Evolutionary conservation across 2,329 filamentous ascomycete genomes (phyloP).

Genomic region (Exophiala viscosa): DNA sequence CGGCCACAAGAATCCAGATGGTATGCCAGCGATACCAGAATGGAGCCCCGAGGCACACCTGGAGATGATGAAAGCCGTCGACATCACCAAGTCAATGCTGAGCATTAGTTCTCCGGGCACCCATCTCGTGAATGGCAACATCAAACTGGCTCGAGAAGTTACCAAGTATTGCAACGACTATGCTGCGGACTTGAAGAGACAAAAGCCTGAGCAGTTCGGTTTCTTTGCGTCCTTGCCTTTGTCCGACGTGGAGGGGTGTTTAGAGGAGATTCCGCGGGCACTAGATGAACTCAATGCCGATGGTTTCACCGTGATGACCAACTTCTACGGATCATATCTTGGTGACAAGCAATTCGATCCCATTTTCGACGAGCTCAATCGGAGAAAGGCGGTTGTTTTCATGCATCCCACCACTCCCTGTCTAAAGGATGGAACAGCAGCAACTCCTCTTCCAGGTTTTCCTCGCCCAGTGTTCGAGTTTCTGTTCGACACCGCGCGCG

Average conservation of each 20-base stretch:
- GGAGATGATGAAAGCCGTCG: constrained; percentile 47
- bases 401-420: constrained; percentile 50
- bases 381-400: constrained; percentile 48
- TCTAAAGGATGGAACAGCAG: constrained; percentile 19
- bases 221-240: constrained; percentile 55
- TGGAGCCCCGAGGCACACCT: constrained; percentile 50
- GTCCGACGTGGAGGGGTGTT: constrained; percentile 46
- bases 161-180: constrained; percentile 37
- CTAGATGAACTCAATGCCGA: constrained; percentile 43
- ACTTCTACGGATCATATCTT: constrained; percentile 52
- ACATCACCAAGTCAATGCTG: constrained; percentile 52
- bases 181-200: constrained; percentile 28
- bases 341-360: constrained; percentile 46
- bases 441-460: constrained; percentile 31
- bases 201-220: constrained; percentile 41
- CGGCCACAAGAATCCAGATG: constrained; percentile 26
- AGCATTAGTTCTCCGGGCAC: constrained; percentile 55
- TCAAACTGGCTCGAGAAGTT: constrained; percentile 35
- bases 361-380: constrained; percentile 49
- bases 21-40: constrained; percentile 27
- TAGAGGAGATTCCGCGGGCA: constrained; percentile 48
- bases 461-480: constrained; percentile 50
- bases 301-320: constrained; percentile 52
- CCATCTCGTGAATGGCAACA: constrained; percentile 42
- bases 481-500: constrained; percentile 52